These are phyloP conservation scores for Celoporthe dispersa DNA, from an alignment of 2,329 filamentous ascomycete species.

Conservation along the genomic window DNA sequence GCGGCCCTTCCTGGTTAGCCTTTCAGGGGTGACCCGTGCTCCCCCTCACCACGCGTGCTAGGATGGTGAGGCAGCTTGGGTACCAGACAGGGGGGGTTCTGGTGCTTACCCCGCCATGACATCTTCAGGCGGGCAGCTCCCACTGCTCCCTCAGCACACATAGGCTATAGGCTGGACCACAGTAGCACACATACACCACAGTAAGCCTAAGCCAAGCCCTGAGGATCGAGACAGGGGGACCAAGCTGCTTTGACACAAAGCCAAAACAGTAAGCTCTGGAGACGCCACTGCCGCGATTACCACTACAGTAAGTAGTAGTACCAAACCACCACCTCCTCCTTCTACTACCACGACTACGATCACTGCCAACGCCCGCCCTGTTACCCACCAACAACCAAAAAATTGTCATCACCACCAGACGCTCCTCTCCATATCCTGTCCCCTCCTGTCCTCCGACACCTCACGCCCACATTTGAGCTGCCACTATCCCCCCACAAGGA, in stretches of 20 bases:
- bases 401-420: neutral
- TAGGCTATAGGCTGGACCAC: neutral
- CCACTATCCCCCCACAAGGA: conserved; percentile 10
- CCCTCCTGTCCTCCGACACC: conserved; percentile 2
- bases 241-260: conserved; percentile 26
- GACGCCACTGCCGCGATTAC: conserved; percentile 7
- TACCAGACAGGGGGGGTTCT: conserved; percentile 2
- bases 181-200: neutral
- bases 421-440: neutral
- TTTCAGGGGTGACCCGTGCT: neutral
- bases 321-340: conserved; percentile 4
- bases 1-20: neutral
- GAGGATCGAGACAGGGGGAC: conserved; percentile 22
- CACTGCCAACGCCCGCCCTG: neutral
- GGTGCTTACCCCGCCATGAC: conserved; percentile 30
- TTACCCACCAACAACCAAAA: neutral
- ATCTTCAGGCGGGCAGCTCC: conserved; percentile 22
- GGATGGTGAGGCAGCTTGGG: conserved; percentile 14
- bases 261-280: conserved; percentile 22
- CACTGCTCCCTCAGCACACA: conserved; percentile 1
- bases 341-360: neutral
- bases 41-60: neutral
- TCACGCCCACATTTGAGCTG: neutral
- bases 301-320: neutral
- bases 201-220: conserved; percentile 8